These are phyloP conservation scores for Asterella californica DNA, from an alignment of 225 moss, liverwort and hornwort genomes.

Conservation along the genomic window DNA sequence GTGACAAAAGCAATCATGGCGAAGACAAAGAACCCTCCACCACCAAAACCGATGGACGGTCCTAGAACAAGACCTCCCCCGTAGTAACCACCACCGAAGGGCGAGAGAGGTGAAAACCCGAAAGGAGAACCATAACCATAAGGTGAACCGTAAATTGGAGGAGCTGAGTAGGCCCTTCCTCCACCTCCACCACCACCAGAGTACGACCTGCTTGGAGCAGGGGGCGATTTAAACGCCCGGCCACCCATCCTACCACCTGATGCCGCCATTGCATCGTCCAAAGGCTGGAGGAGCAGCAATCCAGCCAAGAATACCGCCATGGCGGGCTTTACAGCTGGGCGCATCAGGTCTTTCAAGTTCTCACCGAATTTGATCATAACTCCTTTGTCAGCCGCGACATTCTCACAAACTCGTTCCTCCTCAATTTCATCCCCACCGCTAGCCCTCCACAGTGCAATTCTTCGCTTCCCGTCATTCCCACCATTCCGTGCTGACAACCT, in stretches of 20 bases:
- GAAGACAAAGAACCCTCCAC: conserved; percentile 37
- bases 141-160: conserved; percentile 43
- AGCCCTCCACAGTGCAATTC: conserved; percentile 13
- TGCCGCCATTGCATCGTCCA: conserved; percentile 39
- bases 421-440: conserved; percentile 7
- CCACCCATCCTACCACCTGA: conserved; percentile 45
- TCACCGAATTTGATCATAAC: background rate
- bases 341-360: background rate
- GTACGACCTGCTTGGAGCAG: conserved; percentile 29
- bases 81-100: conserved; percentile 29
- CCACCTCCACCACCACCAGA: conserved; percentile 40
- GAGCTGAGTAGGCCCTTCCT: conserved; percentile 30
- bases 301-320: conserved; percentile 31
- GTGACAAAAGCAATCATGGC: conserved; percentile 43
- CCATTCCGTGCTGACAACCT: background rate
- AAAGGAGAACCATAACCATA: conserved; percentile 22
- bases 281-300: conserved; percentile 29
- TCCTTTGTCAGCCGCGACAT: background rate
- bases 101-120: conserved; percentile 16
- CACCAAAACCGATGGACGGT: conserved; percentile 38
- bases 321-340: conserved; percentile 29
- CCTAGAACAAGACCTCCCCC: conserved; percentile 29
- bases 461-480: background rate
- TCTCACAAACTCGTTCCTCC: background rate
- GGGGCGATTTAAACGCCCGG: conserved; percentile 20